phyloP scores from a whole-genome alignment of 2,329 filamentous ascomycete species.

The Westerdykella ornata region DNA sequence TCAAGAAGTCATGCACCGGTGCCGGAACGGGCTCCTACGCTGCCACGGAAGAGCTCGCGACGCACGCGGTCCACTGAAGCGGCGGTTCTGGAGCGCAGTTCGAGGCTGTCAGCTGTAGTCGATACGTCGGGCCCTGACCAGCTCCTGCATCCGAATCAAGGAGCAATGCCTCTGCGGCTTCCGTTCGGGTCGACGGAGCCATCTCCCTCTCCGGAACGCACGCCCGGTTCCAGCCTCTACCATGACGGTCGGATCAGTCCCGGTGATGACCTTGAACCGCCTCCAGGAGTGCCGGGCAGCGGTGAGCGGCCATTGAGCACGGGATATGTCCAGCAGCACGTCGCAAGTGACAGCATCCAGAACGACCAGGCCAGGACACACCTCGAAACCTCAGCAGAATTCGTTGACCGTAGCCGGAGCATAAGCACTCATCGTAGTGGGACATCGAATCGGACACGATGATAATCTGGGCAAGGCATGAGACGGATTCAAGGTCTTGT shows the following conservation, averaged over 20 bases:
- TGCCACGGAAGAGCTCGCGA: conserved; percentile 67
- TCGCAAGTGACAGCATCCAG: conserved; percentile 35
- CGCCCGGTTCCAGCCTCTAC: conserved; percentile 31
- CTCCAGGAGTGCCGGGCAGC: conserved; percentile 11
- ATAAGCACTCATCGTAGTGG: conserved; percentile 28
- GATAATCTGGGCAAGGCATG: neutral
- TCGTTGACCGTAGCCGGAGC: conserved; percentile 33
- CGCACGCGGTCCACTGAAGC: conserved; percentile 26
- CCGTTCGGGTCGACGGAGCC: conserved; percentile 34
- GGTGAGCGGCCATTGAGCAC: conserved; percentile 31
- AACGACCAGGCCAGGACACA: conserved; percentile 27
- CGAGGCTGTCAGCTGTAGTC: conserved; percentile 26
- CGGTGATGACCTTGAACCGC: conserved; percentile 10
- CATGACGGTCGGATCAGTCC: conserved; percentile 14
- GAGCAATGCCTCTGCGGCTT: conserved; percentile 25
- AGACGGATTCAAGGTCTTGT: no score
- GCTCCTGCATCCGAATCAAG: conserved; percentile 20
- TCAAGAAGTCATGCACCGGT: conserved; percentile 32
- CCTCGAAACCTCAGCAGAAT: conserved; percentile 32
- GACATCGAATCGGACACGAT: conserved; percentile 11
- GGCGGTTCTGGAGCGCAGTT: conserved; percentile 17
- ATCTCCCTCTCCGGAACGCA: conserved; percentile 33
- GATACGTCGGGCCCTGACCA: conserved; percentile 13
- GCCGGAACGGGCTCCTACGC: conserved; percentile 34
- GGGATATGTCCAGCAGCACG: conserved; percentile 35